Percentiles rank a stretch among this genome's conserved stretches.
Conservation (phyloP, 495 filamentous ascomycete species). For the Elaphomyces granulatus region DNA sequence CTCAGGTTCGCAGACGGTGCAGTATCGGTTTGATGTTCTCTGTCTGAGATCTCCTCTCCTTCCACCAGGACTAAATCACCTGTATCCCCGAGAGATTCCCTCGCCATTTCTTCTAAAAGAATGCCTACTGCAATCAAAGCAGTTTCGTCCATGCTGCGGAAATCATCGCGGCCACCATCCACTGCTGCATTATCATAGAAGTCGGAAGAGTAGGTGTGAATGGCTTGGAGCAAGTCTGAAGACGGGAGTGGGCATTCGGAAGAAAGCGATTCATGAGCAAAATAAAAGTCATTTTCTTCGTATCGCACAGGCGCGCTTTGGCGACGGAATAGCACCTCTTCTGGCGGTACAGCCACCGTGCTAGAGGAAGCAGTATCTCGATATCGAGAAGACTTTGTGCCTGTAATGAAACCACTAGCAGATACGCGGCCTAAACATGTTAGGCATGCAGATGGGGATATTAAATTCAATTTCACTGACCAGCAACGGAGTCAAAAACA, state of each 20-base stretch:
- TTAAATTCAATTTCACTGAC: slow-evolving; percentile 37
- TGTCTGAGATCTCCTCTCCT: slow-evolving; percentile 22
- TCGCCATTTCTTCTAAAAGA: slow-evolving; percentile 60
- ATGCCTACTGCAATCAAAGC: slow-evolving; percentile 71
- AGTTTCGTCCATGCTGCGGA: slow-evolving; percentile 69
- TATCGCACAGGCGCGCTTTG: slow-evolving; percentile 46
- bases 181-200: slow-evolving; percentile 42
- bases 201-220: slow-evolving; percentile 60
- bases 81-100: slow-evolving; percentile 46
- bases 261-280: slow-evolving; percentile 38
- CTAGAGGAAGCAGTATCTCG: slow-evolving; percentile 40
- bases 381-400: slow-evolving; percentile 24
- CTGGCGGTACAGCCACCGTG: slow-evolving; percentile 43
- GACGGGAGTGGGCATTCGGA: slow-evolving; percentile 46
- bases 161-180: slow-evolving; percentile 30
- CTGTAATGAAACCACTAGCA: slow-evolving; percentile 26
- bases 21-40: not conserved
- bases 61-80: slow-evolving; percentile 69
- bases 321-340: slow-evolving; percentile 59
- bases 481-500: slow-evolving; percentile 71
- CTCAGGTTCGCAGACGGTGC: not conserved
- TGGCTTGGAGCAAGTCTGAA: slow-evolving; percentile 56
- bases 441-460: slow-evolving; percentile 3
- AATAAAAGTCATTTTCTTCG: slow-evolving; percentile 60
- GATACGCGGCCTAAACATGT: slow-evolving; percentile 36